Evolutionary conservation across 441 rosid species (phyloP).

Genomic region (Erodium trifolium): DNA sequence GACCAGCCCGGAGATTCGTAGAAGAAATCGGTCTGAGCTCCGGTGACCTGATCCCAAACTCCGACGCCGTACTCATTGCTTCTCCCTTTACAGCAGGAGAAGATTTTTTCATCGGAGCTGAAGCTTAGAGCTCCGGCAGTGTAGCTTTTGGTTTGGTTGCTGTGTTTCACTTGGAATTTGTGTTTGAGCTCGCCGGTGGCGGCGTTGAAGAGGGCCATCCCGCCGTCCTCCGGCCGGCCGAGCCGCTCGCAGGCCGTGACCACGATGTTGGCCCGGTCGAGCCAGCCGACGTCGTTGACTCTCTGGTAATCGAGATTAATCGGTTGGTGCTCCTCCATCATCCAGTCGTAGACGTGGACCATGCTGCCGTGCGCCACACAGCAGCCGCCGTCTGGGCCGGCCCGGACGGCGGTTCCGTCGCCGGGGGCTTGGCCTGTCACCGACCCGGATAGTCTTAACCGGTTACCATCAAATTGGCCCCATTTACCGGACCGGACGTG

Average conservation of each 20-base stretch:
- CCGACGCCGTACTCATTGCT: conserved; percentile 91
- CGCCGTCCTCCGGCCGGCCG: conserved; percentile 71
- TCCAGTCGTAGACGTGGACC: conserved; percentile 87
- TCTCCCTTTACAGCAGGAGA: conserved; percentile 80
- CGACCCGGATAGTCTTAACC: conserved; percentile 42
- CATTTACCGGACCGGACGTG: conserved; percentile 74
- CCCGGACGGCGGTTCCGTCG: conserved; percentile 87
- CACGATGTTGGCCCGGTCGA: conserved; percentile 50
- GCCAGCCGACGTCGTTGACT: conserved; percentile 80
- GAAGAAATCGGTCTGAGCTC: conserved; percentile 79
- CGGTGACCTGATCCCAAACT: conserved; percentile 90
- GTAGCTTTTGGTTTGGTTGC: conserved; percentile 58
- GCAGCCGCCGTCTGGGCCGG: conserved; percentile 85
- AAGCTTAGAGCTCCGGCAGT: conserved; percentile 83
- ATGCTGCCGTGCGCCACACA: conserved; percentile 87
- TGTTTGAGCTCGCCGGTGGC: conserved; percentile 58
- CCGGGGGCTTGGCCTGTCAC: conserved; percentile 77
- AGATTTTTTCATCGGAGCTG: conserved; percentile 51
- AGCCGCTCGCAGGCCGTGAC: conserved; percentile 70
- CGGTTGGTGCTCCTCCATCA: conserved; percentile 68
- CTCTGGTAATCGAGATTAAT: conserved; percentile 76
- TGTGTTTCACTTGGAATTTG: conserved; percentile 69
- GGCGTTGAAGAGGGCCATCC: conserved; percentile 83
- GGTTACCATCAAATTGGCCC: conserved; percentile 81
- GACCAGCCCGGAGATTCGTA: conserved; percentile 82